Conservation (phyloP, 2,329 filamentous ascomycete genomes). For the Aspergillus tamarii region DNA sequence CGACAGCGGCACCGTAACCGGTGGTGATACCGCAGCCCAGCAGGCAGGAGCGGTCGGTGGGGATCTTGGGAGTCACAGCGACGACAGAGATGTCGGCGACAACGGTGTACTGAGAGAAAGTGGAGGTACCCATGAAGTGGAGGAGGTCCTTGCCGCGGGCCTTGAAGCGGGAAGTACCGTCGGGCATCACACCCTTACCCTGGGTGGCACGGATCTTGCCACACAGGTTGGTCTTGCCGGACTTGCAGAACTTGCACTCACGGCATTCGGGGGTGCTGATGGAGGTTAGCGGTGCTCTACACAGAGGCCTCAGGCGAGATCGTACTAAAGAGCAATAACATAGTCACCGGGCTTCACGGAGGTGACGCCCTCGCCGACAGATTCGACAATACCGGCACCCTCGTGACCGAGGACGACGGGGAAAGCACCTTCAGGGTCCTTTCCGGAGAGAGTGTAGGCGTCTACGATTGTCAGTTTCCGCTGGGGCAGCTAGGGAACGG, state of each 20-base stretch:
- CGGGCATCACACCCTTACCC: conserved; percentile 94
- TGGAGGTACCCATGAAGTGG: conserved; percentile 99
- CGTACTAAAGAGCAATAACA: conserved; percentile 84
- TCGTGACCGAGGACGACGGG: conserved; percentile 88
- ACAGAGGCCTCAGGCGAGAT: conserved; percentile 16
- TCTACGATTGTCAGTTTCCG: conserved; percentile 52
- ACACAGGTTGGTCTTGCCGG: conserved; percentile 98
- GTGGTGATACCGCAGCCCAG: conserved; percentile 98
- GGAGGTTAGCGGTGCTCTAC: neutral
- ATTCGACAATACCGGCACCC: conserved; percentile 89
- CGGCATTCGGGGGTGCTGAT: conserved; percentile 89
- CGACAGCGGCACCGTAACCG: conserved; percentile 91
- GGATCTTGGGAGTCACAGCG: conserved; percentile 83
- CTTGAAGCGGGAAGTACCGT: conserved; percentile 92
- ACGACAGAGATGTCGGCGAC: conserved; percentile 98
- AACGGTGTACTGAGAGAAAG: conserved; percentile 98
- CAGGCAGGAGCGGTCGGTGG: conserved; percentile 94
- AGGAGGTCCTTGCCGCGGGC: conserved; percentile 93
- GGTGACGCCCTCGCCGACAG: conserved; percentile 90
- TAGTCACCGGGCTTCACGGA: conserved; percentile 92
- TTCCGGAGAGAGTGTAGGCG: conserved; percentile 92
- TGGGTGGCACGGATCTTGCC: conserved; percentile 98
- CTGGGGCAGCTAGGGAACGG: too few relatives aligned
- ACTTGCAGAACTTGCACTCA: conserved; percentile 99
- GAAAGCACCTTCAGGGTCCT: conserved; percentile 95